phyloP scores from a whole-genome alignment of 2,329 filamentous ascomycete genomes.

The Aspergillus sp. region DNA sequence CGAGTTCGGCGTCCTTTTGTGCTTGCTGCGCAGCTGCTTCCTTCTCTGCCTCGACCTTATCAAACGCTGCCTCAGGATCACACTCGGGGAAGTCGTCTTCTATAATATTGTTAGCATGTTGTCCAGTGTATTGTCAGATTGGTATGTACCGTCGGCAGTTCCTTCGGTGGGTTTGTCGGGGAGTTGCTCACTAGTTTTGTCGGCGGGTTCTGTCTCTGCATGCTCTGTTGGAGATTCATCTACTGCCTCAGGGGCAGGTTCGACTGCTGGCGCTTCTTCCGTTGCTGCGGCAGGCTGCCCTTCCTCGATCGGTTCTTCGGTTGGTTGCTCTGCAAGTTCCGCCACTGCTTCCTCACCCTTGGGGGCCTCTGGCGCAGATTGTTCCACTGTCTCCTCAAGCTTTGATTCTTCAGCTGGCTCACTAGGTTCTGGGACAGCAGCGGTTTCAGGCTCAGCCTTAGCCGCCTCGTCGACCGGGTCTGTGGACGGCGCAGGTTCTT shows the following conservation, averaged over 20 bases:
- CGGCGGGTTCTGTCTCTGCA: neutral
- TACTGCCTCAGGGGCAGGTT: neutral
- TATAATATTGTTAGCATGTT: constrained; percentile 18
- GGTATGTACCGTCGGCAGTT: constrained; percentile 26
- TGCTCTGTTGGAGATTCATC: neutral
- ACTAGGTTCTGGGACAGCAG: constrained; percentile 16
- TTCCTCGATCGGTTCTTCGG: constrained; percentile 17
- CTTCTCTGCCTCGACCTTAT: constrained; percentile 35
- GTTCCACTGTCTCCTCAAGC: constrained; percentile 12
- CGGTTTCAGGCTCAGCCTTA: neutral
- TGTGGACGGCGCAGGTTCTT: constrained; percentile 10
- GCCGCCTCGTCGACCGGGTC: constrained; percentile 16
- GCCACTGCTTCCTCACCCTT: constrained; percentile 12
- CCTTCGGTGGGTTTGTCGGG: constrained; percentile 9
- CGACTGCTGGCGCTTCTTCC: constrained; percentile 3
- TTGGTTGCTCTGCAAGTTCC: constrained; percentile 8
- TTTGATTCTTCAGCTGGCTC: neutral
- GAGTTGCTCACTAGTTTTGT: neutral
- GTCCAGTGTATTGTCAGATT: neutral
- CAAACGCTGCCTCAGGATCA: constrained; percentile 29
- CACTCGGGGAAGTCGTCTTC: constrained; percentile 37
- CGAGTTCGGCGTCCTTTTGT: constrained; percentile 31
- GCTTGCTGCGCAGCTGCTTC: constrained; percentile 32
- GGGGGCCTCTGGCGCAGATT: constrained; percentile 6
- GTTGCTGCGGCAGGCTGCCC: constrained; percentile 13